A percentile compares a stretch with the other conserved stretches of the same genome.
phyloP scores from a whole-genome alignment of 176 grass and related monocot species.

The Hordeum vulgare region MorexV3_pseudomolecules_assembly NC_058519.1:600380381-600380880 shows the following conservation, averaged over 20 bases:
- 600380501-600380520: constrained; percentile 28
- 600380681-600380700: neutral
- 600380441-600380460: constrained; percentile 40
- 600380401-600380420: constrained; percentile 27
- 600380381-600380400: constrained; percentile 43
- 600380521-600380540: constrained; percentile 32
- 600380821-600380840: neutral
- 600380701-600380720: neutral
- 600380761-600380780: neutral
- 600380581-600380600: constrained; percentile 10
- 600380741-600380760: neutral
- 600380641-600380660: neutral
- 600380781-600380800: neutral
- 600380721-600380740: no score
- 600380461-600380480: constrained; percentile 37
- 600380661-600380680: neutral
- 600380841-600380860: neutral
- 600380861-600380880: neutral
- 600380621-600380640: neutral
- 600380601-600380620: neutral
- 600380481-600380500: constrained; percentile 31
- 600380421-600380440: constrained; percentile 34
- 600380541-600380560: constrained; percentile 23
- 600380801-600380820: neutral
- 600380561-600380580: constrained; percentile 19